Conservation (phyloP, 371 early-diverging fungal genomes). For the Chytridium lagenaria region DNA sequence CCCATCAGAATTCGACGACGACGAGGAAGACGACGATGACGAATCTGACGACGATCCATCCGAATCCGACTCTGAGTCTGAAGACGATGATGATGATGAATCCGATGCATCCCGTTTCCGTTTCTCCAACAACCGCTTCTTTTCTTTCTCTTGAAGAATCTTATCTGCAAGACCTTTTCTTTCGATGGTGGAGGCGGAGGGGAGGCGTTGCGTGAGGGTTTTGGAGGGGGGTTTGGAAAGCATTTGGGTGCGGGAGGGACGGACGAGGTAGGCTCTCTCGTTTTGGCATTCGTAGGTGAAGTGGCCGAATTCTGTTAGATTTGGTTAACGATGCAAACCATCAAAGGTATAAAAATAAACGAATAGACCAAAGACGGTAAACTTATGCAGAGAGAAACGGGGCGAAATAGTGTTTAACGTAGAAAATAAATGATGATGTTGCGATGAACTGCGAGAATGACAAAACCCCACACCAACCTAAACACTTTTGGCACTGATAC, state of each 20-base stretch:
- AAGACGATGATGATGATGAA: neutral
- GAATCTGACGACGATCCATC: neutral
- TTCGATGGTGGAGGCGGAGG: neutral
- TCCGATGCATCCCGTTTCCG: neutral
- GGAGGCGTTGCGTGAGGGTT: constrained; percentile 5
- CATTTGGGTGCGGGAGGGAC: constrained; percentile 14
- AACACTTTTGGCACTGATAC: constrained; percentile 21
- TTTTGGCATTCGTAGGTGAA: constrained; percentile 20
- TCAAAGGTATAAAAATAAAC: too few species aligned
- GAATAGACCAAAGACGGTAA: too few species aligned
- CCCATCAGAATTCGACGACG: neutral
- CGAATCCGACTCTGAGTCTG: neutral
- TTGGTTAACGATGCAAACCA: too few species aligned
- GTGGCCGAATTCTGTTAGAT: constrained; percentile 17
- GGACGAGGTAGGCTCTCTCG: neutral
- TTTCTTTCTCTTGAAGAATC: constrained; percentile 19
- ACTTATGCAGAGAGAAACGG: too few species aligned
- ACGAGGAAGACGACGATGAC: constrained; percentile 6
- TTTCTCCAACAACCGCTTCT: neutral
- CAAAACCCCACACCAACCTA: neutral
- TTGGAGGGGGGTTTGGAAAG: neutral
- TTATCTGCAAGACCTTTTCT: constrained; percentile 19
- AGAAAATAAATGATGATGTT: too few species aligned
- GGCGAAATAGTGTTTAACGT: too few species aligned
- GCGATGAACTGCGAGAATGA: too few species aligned